Evolutionary conservation across 2,329 filamentous ascomycete genomes (phyloP).

Genomic region (Intubia oerlemansii): DNA sequence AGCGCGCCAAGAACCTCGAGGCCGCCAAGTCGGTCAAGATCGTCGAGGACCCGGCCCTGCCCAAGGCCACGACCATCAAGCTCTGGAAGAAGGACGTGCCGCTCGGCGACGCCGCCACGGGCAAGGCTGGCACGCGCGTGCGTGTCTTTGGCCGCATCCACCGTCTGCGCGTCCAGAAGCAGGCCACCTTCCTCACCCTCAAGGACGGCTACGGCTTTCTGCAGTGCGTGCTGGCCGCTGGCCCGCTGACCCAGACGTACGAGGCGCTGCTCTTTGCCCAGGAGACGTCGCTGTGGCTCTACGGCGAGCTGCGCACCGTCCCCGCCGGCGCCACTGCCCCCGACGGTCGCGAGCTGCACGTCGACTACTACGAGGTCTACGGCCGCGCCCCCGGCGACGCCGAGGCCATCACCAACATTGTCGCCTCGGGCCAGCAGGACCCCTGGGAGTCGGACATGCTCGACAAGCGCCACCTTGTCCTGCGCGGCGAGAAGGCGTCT

Average conservation of each 20-base stretch:
- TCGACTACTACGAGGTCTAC: conserved; percentile 59
- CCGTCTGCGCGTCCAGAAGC: conserved; percentile 61
- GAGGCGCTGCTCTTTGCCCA: conserved; percentile 69
- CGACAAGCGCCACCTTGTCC: conserved; percentile 62
- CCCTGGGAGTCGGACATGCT: conserved; percentile 21
- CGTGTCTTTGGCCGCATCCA: conserved; percentile 69
- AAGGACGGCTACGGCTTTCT: conserved; percentile 67
- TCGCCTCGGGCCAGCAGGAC: conserved; percentile 39
- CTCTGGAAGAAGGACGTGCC: conserved; percentile 21
- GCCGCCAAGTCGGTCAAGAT: conserved; percentile 63
- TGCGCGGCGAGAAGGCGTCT: conserved; percentile 69
- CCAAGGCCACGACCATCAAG: conserved; percentile 53
- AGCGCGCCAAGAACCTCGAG: conserved; percentile 48
- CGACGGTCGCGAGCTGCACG: conserved; percentile 70
- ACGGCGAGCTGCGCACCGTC: conserved; percentile 66
- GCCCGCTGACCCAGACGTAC: conserved; percentile 75
- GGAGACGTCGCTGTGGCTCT: conserved; percentile 70
- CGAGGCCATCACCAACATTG: conserved; percentile 73
- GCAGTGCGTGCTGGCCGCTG: conserved; percentile 59
- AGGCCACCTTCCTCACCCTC: conserved; percentile 70
- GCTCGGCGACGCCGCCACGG: conserved; percentile 25
- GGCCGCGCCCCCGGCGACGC: conserved; percentile 63
- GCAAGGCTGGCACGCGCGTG: conserved; percentile 48
- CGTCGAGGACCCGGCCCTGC: conserved; percentile 51
- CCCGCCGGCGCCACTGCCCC: conserved; percentile 60